Percentiles rank a stretch among this genome's conserved stretches.
Conservation (phyloP, 495 filamentous ascomycete genomes). For the Hypoxylon subgilvum region DNA sequence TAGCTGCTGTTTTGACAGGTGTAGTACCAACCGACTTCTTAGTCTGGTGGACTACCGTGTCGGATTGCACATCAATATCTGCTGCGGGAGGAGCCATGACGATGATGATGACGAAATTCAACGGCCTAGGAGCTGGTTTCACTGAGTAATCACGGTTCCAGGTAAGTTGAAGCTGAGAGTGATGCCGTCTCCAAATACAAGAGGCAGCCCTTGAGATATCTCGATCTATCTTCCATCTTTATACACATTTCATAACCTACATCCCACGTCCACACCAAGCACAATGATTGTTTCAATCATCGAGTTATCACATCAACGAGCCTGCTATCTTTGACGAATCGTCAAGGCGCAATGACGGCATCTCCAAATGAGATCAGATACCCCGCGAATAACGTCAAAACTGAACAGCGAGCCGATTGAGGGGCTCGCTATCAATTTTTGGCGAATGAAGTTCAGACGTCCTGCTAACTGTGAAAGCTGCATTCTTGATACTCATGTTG, state of each 20-base stretch:
- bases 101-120: too few species aligned
- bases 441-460: conserved; percentile 5
- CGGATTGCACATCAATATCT: conserved; percentile 41
- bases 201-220: background rate
- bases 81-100: conserved; percentile 45
- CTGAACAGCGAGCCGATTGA: conserved; percentile 6
- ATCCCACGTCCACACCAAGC: conserved; percentile 8
- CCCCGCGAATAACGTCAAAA: conserved; percentile 36
- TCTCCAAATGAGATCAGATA: conserved; percentile 37
- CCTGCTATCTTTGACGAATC: conserved; percentile 28
- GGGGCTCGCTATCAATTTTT: conserved; percentile 2
- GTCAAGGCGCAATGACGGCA: conserved; percentile 9
- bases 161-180: background rate
- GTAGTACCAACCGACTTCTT: conserved; percentile 54
- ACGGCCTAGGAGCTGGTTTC: too few species aligned
- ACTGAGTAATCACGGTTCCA: background rate
- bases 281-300: conserved; percentile 17
- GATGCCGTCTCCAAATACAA: too few species aligned
- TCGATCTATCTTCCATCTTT: conserved; percentile 7
- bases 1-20: conserved; percentile 72
- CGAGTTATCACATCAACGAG: conserved; percentile 25
- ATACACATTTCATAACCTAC: conserved; percentile 6
- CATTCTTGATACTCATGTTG: background rate
- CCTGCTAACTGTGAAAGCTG: background rate
- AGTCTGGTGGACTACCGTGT: conserved; percentile 52